These are phyloP conservation scores for Cajanus cajan DNA, from an alignment of 306 rosid genomes.

Conservation along the genomic window DNA sequence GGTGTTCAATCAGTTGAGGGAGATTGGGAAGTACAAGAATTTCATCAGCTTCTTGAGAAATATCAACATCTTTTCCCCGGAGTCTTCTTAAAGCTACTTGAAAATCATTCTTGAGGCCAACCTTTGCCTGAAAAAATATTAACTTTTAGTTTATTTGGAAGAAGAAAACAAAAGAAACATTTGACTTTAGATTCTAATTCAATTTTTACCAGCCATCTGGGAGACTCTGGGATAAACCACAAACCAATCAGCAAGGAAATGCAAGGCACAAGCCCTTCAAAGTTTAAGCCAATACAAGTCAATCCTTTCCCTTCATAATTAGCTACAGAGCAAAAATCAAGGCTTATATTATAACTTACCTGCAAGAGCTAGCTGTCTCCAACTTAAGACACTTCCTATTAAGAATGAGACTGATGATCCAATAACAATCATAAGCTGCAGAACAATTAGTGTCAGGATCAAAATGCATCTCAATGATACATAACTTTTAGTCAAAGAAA, in stretches of 20 bases:
- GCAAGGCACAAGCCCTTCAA: conserved; percentile 70
- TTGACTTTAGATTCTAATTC: not conserved
- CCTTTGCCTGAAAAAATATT: conserved; percentile 57
- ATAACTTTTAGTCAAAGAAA: not conserved
- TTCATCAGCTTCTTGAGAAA: conserved; percentile 64
- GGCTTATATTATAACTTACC: conserved; percentile 37
- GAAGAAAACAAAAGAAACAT: not conserved
- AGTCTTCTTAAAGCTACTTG: conserved; percentile 63
- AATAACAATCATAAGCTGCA: conserved; percentile 65
- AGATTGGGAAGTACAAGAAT: conserved; percentile 54
- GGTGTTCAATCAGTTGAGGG: conserved; percentile 17
- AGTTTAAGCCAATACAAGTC: conserved; percentile 26
- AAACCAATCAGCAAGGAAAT: conserved; percentile 62
- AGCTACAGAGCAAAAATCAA: not conserved
- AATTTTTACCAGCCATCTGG: conserved; percentile 86
- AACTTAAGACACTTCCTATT: conserved; percentile 57
- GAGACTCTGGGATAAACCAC: conserved; percentile 80
- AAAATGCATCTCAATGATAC: conserved; percentile 4
- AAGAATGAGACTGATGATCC: conserved; percentile 70
- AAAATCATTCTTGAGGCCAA: conserved; percentile 50
- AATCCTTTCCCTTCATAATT: not conserved
- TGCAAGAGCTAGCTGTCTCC: conserved; percentile 57
- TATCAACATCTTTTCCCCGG: conserved; percentile 53
- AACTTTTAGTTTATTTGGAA: not conserved
- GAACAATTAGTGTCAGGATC: conserved; percentile 17